Evolutionary conservation across 768 basidiomycete species (phyloP).

Genomic region (Crassisporium funariophilum): DNA sequence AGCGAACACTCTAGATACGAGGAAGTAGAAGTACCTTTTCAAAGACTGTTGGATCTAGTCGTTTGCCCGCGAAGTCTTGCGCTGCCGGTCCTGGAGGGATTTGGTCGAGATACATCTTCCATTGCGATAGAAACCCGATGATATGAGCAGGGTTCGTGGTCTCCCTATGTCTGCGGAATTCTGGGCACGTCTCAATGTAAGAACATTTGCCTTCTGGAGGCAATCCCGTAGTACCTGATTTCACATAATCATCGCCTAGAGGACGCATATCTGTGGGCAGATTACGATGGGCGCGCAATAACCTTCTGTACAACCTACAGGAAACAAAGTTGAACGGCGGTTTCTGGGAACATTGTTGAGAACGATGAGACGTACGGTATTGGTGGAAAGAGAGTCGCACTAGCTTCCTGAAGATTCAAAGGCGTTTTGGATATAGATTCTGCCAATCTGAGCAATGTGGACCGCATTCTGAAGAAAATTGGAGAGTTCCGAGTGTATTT

Average conservation of each 20-base stretch:
- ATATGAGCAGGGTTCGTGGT: slow-evolving; percentile 87
- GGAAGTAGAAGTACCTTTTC: slow-evolving; percentile 68
- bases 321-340: too few species aligned
- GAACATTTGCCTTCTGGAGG: too few species aligned
- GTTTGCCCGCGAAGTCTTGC: slow-evolving; percentile 60
- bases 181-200: too few species aligned
- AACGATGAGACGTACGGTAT: too few species aligned
- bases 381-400: slow-evolving; percentile 51
- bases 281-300: slow-evolving; percentile 76
- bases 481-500: too few species aligned
- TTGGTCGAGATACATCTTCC: slow-evolving; percentile 90
- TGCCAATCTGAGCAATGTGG: slow-evolving; percentile 49
- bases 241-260: slow-evolving; percentile 55
- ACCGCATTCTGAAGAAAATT: too few species aligned
- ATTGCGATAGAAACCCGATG: slow-evolving; percentile 94
- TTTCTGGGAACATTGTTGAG: too few species aligned
- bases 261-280: slow-evolving; percentile 80
- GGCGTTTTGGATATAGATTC: slow-evolving; percentile 59
- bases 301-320: slow-evolving; percentile 71
- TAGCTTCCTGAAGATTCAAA: slow-evolving; percentile 61
- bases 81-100: slow-evolving; percentile 51
- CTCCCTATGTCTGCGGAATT: slow-evolving; percentile 82
- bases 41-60: slow-evolving; percentile 66
- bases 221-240: slow-evolving; percentile 39
- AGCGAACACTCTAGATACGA: slow-evolving; percentile 27